These are phyloP conservation scores for Gliomastix tumulicola DNA, from an alignment of 2,329 filamentous ascomycete species.

Conservation along the genomic window DNA sequence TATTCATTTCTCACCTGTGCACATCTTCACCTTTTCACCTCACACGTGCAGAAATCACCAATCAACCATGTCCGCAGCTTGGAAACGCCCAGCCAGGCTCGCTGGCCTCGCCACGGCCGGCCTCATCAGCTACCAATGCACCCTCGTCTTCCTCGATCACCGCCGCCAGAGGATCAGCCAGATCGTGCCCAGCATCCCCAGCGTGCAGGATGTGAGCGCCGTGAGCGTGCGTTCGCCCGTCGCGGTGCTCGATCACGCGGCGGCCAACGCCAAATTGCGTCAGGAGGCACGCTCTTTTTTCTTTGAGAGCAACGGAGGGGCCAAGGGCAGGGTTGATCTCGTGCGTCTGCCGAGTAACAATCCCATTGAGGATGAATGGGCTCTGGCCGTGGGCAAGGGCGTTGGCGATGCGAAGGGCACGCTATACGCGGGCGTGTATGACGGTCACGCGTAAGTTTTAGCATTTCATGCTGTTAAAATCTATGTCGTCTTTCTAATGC, in stretches of 20 bases:
- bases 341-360: constrained; percentile 24
- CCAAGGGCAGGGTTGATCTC: constrained; percentile 22
- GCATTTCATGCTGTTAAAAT: background rate
- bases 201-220: no score
- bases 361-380: constrained; percentile 27
- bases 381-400: constrained; percentile 19
- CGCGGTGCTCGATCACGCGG: constrained; percentile 12
- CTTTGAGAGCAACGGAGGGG: constrained; percentile 15
- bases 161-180: no score
- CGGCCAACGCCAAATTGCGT: constrained; percentile 20
- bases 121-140: no score
- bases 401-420: constrained; percentile 14
- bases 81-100: no score
- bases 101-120: no score
- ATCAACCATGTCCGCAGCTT: no score
- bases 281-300: constrained; percentile 18
- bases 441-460: constrained; percentile 38
- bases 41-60: no score
- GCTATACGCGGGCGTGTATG: constrained; percentile 32
- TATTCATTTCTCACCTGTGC: no score
- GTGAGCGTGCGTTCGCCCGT: no score
- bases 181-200: no score
- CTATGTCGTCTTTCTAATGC: background rate
- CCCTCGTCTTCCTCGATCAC: no score
- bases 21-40: no score